Evolutionary conservation across 176 grass and related monocot genomes (phyloP), one percentile per base, ranked within the genome.

Genomic region (Aegilops longissima): DNA sequence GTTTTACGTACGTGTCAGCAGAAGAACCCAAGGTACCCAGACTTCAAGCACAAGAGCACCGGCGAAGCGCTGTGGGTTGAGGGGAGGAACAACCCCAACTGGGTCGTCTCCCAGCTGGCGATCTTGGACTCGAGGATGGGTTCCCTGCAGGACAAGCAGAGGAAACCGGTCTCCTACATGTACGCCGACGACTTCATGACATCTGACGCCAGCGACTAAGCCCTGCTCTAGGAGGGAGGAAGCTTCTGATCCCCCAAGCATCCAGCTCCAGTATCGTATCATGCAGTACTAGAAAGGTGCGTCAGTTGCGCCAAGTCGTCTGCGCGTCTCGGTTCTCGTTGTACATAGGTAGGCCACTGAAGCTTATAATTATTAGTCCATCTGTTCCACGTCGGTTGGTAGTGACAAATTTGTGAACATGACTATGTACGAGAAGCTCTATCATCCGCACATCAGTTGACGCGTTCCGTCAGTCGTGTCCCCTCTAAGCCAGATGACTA

Each of bases 41-140:
- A 95, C 78, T 95, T 95, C 12, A 93, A 93, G 87, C 87, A 95
- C 44, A 93, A 95, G 86, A 18, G 85, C 87, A 95, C 89, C 44
- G 91, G 91, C 25, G 94, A 95, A 87, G 91, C 89, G 9, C 38
- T 95, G 35, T 95, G 94, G 94, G n/a, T 95, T 47, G 91, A 93
- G 30, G 89, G 86, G 30, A 93, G 76, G 89, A 83, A 87, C 69
- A 95, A 91, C 34, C 94, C 94, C 21, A 84, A 84, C 5, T 95
- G 94, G 94, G 91, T 95, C 52, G 85, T 87, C 14, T 91, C 91
- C 12, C 94, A 95, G 58, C 34, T 95, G 73, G 91, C 91, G n/a
- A 39, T 95, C 80, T 16, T 95, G 84, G 94, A 93, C 82, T 95
- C 91, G 0, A 95, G 94, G 80, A 93, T 91, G 86, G 77, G 72